phyloP scores from a whole-genome alignment of 495 filamentous ascomycete genomes.

The Tetracladium setigerum region DNA sequence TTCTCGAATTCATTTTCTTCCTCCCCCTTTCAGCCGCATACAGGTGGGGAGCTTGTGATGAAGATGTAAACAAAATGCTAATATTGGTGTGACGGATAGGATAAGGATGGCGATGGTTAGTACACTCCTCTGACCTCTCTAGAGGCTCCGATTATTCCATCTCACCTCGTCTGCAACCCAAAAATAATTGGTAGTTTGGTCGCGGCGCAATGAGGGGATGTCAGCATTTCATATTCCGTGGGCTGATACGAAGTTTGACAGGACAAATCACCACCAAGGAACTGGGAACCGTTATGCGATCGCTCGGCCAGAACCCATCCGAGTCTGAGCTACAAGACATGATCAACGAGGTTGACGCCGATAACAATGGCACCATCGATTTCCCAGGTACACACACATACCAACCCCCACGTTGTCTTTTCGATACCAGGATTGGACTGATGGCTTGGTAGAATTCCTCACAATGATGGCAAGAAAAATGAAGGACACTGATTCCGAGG shows the following conservation, averaged over 20 bases:
- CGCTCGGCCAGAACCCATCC: slow-evolving; percentile 97
- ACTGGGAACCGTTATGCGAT: slow-evolving; percentile 98
- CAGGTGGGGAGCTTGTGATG: not conserved
- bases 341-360: slow-evolving; percentile 99
- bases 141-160: slow-evolving; percentile 1
- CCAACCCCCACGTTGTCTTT: too few species aligned
- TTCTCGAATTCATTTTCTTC: not conserved
- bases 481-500: slow-evolving; percentile 99
- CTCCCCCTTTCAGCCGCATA: slow-evolving; percentile 3
- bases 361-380: slow-evolving; percentile 99
- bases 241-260: slow-evolving; percentile 26
- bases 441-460: slow-evolving; percentile 68
- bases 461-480: slow-evolving; percentile 99
- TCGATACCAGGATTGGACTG: not conserved
- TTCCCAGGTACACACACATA: slow-evolving; percentile 71
- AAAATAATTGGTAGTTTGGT: too few species aligned
- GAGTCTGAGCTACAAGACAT: slow-evolving; percentile 99
- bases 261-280: slow-evolving; percentile 99
- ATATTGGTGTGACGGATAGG: slow-evolving; percentile 44
- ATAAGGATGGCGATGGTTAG: slow-evolving; percentile 99
- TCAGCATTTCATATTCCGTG: not conserved
- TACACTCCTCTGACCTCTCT: slow-evolving; percentile 21
- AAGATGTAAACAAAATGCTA: slow-evolving; percentile 5
- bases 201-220: not conserved
- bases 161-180: too few species aligned